Percentiles rank a stretch among this genome's conserved stretches.
phyloP scores from a whole-genome alignment of 345 rosid genomes.

The Citrus medica region DNA sequence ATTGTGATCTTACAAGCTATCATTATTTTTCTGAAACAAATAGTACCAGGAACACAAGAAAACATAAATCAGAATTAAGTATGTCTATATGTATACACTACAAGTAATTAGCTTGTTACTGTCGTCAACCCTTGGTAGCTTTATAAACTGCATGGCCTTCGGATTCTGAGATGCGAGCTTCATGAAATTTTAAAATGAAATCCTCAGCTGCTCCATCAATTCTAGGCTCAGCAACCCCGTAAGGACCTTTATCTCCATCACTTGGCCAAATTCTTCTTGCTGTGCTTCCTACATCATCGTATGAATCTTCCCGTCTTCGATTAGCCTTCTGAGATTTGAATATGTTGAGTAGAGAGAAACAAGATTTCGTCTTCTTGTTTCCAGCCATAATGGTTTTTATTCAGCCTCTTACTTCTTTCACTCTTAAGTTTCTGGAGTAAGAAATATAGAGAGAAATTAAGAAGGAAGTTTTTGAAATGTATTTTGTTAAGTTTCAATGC shows the following conservation, averaged over 20 bases:
- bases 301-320: constrained; percentile 11
- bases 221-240: constrained; percentile 41
- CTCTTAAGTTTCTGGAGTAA: not conserved
- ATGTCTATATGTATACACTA: too few relatives aligned
- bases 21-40: not conserved
- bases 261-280: constrained; percentile 28
- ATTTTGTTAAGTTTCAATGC: not conserved
- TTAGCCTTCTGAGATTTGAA: constrained; percentile 34
- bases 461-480: not conserved
- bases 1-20: constrained; percentile 1
- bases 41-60: not conserved
- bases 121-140: not conserved
- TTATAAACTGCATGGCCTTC: constrained; percentile 27
- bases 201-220: constrained; percentile 37
- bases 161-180: constrained; percentile 27
- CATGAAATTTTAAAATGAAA: constrained; percentile 54
- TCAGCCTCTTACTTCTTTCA: too few relatives aligned
- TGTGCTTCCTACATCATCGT: constrained; percentile 5
- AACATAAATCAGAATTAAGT: too few relatives aligned
- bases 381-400: constrained; percentile 27
- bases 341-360: constrained; percentile 31
- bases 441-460: not conserved
- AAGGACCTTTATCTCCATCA: constrained; percentile 33
- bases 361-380: constrained; percentile 20
- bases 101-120: not conserved